Base-by-base conservation (phyloP, 2,329 filamentous ascomycete genomes). In the Setomelanomma holmii region DNA sequence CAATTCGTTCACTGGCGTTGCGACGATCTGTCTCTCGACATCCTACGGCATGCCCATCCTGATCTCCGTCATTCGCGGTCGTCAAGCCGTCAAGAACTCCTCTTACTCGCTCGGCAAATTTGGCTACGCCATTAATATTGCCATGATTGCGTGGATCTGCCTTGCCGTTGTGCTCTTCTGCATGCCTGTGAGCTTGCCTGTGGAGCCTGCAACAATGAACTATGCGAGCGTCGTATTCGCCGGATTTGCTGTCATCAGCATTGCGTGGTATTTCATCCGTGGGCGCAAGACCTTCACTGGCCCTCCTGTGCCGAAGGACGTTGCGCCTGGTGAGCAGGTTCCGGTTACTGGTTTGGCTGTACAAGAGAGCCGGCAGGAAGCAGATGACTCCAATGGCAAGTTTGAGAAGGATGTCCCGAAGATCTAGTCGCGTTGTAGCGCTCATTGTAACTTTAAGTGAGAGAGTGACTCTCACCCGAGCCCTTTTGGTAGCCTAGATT, bases 31-130 rank as follows among this genome's bases (percentile, higher is more conserved):
- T 59, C 82, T 93, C 0, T 88, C 86, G 0, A 86, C 86, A 4
- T 90, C 88, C 0, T 93, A 93, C 71, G 89, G 87, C 12, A 80
- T 91, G 14, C 90, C 90, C 0, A 90, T 93, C 48, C 75, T 91
- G 10, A 86, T 93, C 51, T 88, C 82, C 10, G 76, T 93, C 3
- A 62, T 91, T 1, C 84, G 87, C 14, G 82, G 86, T 8, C 83
- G 90, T n/a, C 80, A 83, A 45, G 81, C 85, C 30, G 84, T 92
- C n/a, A 79, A 80, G 44, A 75, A 86, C 61, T 89, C 88, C 0
- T 80, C 83, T 0, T 93, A 84, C 68, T 87, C 87, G 0, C 82
- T 93, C 0, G 89, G 89, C 4, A 81, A 75, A 40, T 87, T 90
- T 58, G 90, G 90, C 0, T 85, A 81, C 66, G 68, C 79, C 4